These are phyloP conservation scores for Podaxis sp. DNA, from an alignment of 768 basidiomycete species.

Conservation along the genomic window DNA sequence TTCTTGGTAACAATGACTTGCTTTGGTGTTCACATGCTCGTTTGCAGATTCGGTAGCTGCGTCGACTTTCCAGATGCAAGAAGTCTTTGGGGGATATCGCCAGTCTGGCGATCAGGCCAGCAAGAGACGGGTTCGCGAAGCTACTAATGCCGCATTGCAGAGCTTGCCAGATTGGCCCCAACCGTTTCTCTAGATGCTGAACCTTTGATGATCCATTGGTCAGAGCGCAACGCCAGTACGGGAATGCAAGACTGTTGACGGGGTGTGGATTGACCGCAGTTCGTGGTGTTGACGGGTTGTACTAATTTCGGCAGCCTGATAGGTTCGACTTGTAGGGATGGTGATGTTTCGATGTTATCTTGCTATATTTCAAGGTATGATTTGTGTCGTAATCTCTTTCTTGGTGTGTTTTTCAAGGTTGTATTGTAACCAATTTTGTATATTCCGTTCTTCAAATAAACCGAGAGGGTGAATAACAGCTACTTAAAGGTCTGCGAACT, in stretches of 20 bases:
- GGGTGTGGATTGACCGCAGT: background rate
- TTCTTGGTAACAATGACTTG: background rate
- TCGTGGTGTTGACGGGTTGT: background rate
- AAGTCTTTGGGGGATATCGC: conserved; percentile 68
- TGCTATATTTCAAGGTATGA: background rate
- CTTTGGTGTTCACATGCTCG: background rate
- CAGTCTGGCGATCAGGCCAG: conserved; percentile 69
- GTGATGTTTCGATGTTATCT: background rate
- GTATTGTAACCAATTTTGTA: background rate
- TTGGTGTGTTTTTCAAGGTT: background rate
- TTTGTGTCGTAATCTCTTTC: background rate
- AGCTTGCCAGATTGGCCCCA: conserved; percentile 75
- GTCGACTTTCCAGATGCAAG: conserved; percentile 70
- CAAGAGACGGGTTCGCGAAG: conserved; percentile 72
- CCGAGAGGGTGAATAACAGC: background rate
- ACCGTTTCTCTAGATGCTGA: conserved; percentile 15
- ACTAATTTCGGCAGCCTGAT: background rate
- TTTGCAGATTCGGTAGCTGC: conserved; percentile 59
- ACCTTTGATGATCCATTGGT: background rate
- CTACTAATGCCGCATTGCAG: conserved; percentile 69
- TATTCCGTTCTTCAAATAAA: background rate
- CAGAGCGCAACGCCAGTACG: background rate
- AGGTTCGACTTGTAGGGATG: background rate
- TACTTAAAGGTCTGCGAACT: conserved; percentile 33
- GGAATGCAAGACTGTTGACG: background rate